phyloP scores from a whole-genome alignment of 75 land plant genomes.

The Pseudotsuga menziesii region DNA sequence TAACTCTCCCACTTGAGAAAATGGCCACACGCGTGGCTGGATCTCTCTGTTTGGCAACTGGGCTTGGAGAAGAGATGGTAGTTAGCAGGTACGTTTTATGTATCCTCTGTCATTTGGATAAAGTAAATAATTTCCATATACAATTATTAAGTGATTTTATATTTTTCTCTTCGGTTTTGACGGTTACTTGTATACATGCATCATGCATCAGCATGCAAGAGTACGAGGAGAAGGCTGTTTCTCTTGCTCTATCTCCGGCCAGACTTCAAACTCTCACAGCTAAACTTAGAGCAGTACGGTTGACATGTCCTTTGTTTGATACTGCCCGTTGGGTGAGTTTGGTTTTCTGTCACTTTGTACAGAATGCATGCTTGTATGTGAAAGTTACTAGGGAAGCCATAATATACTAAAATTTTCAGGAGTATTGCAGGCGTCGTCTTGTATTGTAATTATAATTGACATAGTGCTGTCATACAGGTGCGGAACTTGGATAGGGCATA shows the following conservation, averaged over 20 bases:
- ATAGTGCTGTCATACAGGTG: constrained; percentile 52
- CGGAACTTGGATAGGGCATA: constrained; percentile 85
- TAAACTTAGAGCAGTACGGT: constrained; percentile 66
- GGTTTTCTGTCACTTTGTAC: background rate
- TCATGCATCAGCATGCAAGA: constrained; percentile 71
- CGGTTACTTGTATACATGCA: background rate
- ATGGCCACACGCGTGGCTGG: constrained; percentile 99
- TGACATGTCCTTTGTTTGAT: constrained; percentile 91
- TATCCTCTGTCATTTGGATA: background rate
- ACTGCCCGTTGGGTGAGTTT: constrained; percentile 89
- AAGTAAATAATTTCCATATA: background rate
- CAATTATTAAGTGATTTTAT: background rate
- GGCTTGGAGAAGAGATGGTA: constrained; percentile 96
- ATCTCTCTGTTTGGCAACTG: constrained; percentile 90
- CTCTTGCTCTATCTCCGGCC: constrained; percentile 56
- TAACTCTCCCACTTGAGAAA: constrained; percentile 92
- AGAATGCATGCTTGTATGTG: background rate
- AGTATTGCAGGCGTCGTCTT: background rate
- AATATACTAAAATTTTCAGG: background rate
- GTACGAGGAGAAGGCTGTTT: constrained; percentile 91
- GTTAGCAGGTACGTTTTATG: constrained; percentile 64
- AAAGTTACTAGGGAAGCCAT: background rate
- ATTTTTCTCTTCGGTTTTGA: background rate
- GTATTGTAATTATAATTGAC: constrained; percentile 1
- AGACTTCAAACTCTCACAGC: constrained; percentile 59